Evolutionary conservation across 768 basidiomycete species (phyloP), one percentile per base, ranked within the genome.

Genomic region (Leccinellum luteum): DNA sequence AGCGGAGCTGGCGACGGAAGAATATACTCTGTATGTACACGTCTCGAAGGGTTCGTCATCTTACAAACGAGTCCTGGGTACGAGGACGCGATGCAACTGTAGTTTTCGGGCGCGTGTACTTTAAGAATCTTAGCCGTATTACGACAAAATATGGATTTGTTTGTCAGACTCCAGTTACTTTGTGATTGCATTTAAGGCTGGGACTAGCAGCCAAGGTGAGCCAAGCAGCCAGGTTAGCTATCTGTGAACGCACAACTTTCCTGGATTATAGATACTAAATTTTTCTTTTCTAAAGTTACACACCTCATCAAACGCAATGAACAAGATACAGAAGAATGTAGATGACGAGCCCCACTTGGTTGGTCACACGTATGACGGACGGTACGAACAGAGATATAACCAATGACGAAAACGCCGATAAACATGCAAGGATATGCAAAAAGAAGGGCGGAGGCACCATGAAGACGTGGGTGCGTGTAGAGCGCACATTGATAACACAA

Each of bases 1-100:
- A 45, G 94, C 92, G 6, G 97, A 98, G 77, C 76, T 98, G 60
- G 97, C 94, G 14, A 98, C 97, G 48, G 96, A 98, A 73, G 96
- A 99, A 75, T 98, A 79, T 73, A 91, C 97, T 64, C 89, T 94
- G 3, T 99, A 90, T 72, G 83, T 86, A 43, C 85, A 86, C 66
- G 91, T 94, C 79, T 99, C 51, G 96, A 98, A 74, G 94, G 94
- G 57, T 89, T 97, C 64, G 90, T 95, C 38, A 86, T 97, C 53
- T 71, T 97, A 66, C 85, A 86, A 75, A 96, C 94, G 81, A 96
- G 94, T 72, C 92, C 91, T 55, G 91, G 90, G 6, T 93, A 84
- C 79, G 90, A 93, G 69, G 90, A 92, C 66, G 86, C 86, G 70
- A 90, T 90, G 89, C 88, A 91, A 63, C 45, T 88, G 71, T 89